phyloP scores from a whole-genome alignment of 768 basidiomycete genomes.

The Sistotremastrum niveocremeum region DNA sequence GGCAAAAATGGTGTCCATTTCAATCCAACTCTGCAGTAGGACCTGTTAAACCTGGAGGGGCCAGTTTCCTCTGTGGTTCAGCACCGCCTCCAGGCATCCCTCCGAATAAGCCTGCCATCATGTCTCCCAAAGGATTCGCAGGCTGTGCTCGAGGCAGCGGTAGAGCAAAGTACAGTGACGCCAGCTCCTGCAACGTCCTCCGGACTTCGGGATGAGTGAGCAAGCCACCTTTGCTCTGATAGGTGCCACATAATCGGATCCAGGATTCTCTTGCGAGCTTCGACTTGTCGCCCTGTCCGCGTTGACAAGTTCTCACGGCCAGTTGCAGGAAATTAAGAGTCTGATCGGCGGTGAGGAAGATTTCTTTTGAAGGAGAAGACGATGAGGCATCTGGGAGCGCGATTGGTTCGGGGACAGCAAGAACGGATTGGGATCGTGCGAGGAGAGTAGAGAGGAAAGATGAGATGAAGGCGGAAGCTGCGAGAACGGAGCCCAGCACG shows the following conservation, averaged over 20 bases:
- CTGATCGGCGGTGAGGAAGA: conserved; percentile 60
- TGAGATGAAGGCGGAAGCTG: conserved; percentile 84
- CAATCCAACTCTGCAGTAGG: conserved; percentile 16
- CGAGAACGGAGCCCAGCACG: conserved; percentile 80
- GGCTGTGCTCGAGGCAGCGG: conserved; percentile 59
- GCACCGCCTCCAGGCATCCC: conserved; percentile 22
- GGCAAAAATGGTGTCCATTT: neutral
- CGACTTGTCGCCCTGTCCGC: conserved; percentile 68
- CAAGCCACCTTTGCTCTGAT: conserved; percentile 57
- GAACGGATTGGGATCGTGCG: conserved; percentile 27
- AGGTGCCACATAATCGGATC: conserved; percentile 74
- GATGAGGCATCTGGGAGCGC: conserved; percentile 24
- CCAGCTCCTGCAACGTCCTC: conserved; percentile 50
- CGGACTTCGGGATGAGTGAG: conserved; percentile 49
- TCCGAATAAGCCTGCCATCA: conserved; percentile 82
- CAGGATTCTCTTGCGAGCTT: conserved; percentile 68
- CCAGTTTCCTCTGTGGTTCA: conserved; percentile 15
- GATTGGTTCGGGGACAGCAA: conserved; percentile 32
- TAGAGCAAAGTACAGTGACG: conserved; percentile 73
- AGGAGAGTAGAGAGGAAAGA: conserved; percentile 58
- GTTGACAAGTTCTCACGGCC: conserved; percentile 77
- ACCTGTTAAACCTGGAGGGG: neutral
- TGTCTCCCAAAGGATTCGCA: conserved; percentile 74
- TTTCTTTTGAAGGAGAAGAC: conserved; percentile 32
- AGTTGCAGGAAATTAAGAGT: conserved; percentile 85